Conservation (phyloP, 148 eudicot genomes). For the Chenopodium quinoa region DNA sequence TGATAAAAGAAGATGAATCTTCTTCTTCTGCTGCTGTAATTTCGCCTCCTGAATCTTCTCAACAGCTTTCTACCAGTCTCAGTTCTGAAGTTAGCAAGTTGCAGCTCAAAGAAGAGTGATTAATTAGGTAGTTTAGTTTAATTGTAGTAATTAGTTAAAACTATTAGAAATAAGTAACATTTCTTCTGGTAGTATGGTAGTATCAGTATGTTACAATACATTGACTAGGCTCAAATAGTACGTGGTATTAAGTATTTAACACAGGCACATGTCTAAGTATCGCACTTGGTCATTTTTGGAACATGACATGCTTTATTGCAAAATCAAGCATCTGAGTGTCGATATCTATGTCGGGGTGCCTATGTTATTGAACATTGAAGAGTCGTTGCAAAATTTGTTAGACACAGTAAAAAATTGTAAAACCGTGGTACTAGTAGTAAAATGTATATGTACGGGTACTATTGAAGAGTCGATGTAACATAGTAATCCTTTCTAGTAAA, state of each 20-base stretch:
- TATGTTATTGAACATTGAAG: background rate
- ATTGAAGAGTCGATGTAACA: slow-evolving; percentile 7
- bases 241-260: background rate
- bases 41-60: background rate
- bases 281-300: background rate
- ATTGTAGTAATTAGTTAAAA: background rate
- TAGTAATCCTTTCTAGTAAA: background rate
- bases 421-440: background rate
- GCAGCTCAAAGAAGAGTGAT: slow-evolving; percentile 9
- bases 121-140: background rate
- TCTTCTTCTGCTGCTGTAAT: background rate
- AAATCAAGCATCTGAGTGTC: background rate
- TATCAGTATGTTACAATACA: background rate
- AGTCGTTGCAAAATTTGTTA: background rate
- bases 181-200: background rate
- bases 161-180: background rate
- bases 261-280: slow-evolving; percentile 6
- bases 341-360: slow-evolving; percentile 5
- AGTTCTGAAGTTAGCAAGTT: slow-evolving; percentile 23
- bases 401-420: background rate
- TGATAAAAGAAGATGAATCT: background rate
- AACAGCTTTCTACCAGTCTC: slow-evolving; percentile 8
- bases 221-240: slow-evolving; percentile 5
- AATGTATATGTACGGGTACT: background rate
- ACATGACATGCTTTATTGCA: background rate